Percentiles rank a stretch among this genome's conserved stretches.
Evolutionary conservation across 2,329 filamentous ascomycete genomes (phyloP).

Genomic region (Onygenales sp.): DNA sequence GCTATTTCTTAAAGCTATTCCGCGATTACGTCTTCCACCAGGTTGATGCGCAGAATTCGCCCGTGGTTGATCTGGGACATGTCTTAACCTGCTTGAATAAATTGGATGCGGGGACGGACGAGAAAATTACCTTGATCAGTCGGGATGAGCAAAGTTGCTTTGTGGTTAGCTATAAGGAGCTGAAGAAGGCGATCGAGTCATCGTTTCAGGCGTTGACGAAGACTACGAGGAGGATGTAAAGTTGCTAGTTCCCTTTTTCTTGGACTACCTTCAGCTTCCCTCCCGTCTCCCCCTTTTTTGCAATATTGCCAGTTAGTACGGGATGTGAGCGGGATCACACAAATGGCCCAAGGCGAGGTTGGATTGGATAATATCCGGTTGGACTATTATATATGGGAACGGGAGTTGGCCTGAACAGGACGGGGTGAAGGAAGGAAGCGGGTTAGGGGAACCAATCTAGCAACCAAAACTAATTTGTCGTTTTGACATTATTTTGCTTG

Average conservation of each 20-base stretch:
- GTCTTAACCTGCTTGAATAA: slow-evolving; percentile 83
- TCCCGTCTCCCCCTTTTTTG: too few relatives aligned
- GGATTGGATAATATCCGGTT: too few relatives aligned
- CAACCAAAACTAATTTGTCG: too few relatives aligned
- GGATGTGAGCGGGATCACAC: too few relatives aligned
- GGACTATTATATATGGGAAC: too few relatives aligned
- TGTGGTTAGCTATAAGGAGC: slow-evolving; percentile 79
- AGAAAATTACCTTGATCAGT: slow-evolving; percentile 75
- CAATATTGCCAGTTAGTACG: too few relatives aligned
- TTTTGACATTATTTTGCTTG: too few relatives aligned
- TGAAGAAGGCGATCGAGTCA: slow-evolving; percentile 57
- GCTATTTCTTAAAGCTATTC: slow-evolving; percentile 90
- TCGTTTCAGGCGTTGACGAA: slow-evolving; percentile 51
- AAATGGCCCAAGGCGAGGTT: too few relatives aligned
- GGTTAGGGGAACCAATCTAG: too few relatives aligned
- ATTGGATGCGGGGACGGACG: slow-evolving; percentile 79
- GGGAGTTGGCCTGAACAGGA: too few relatives aligned
- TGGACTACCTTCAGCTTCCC: too few relatives aligned
- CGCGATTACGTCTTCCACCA: slow-evolving; percentile 97
- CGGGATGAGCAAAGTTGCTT: slow-evolving; percentile 85
- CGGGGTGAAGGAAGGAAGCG: too few relatives aligned
- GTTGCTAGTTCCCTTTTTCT: neutral
- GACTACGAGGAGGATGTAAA: slow-evolving; percentile 21
- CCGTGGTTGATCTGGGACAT: slow-evolving; percentile 78
- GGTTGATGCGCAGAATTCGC: slow-evolving; percentile 73